These are phyloP conservation scores for Rachicladosporium sp. DNA, from an alignment of 2,329 filamentous ascomycete genomes.

Conservation along the genomic window DNA sequence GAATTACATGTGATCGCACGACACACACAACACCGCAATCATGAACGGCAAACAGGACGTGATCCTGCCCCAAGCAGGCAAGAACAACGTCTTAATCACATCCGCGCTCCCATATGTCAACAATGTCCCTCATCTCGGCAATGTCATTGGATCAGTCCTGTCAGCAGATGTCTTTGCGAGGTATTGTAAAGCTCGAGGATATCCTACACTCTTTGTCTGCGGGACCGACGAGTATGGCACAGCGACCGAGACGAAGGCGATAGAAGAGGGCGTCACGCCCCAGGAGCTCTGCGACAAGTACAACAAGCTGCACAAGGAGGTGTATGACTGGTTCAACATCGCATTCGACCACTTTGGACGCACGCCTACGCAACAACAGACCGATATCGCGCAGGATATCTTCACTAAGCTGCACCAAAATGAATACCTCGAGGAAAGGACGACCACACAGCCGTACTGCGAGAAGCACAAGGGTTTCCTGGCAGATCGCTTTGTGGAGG, in stretches of 20 bases:
- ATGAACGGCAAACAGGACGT: slow-evolving; percentile 13
- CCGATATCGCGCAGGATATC: slow-evolving; percentile 82
- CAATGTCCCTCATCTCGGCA: slow-evolving; percentile 64
- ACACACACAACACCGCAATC: background rate
- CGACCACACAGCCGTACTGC: slow-evolving; percentile 83
- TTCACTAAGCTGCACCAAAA: slow-evolving; percentile 82
- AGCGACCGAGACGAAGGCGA: slow-evolving; percentile 87
- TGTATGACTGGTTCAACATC: slow-evolving; percentile 95
- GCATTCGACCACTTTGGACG: slow-evolving; percentile 90
- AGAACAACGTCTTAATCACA: slow-evolving; percentile 82
- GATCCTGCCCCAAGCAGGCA: slow-evolving; percentile 39
- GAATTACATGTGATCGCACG: no score
- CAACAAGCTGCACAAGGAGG: slow-evolving; percentile 74
- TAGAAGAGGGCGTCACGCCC: slow-evolving; percentile 74
- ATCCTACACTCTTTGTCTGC: slow-evolving; percentile 74
- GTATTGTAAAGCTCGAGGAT: slow-evolving; percentile 70
- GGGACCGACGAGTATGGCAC: slow-evolving; percentile 93
- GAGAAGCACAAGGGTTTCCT: slow-evolving; percentile 52
- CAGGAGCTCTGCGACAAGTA: slow-evolving; percentile 84
- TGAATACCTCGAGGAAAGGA: slow-evolving; percentile 74
- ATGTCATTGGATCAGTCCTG: slow-evolving; percentile 74
- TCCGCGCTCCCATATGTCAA: slow-evolving; percentile 80
- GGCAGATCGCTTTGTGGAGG: slow-evolving; percentile 74
- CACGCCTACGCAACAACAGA: slow-evolving; percentile 80
- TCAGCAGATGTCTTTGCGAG: slow-evolving; percentile 64